Evolutionary conservation across 139 green algal genomes (phyloP), one percentile per base, ranked within the genome.

Genomic region (Chlamydomonas sp.): DNA sequence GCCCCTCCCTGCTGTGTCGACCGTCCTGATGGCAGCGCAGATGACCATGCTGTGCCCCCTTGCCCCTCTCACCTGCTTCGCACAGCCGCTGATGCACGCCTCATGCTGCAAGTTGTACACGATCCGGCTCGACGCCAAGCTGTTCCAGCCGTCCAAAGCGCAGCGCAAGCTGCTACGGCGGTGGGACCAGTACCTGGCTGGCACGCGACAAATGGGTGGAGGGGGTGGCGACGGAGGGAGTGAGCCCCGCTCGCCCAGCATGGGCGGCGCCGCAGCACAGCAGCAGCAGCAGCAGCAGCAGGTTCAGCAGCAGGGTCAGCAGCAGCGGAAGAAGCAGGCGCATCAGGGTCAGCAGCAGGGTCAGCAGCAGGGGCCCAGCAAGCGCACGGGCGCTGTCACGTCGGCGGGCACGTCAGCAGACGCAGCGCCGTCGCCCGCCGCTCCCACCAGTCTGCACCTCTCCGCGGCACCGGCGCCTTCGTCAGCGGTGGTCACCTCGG

Each of bases 91-190:
- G 70, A 72, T 82, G 47, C 13, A 34, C 8, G 22, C 2, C 20
- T 77, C 69, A 0, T 88, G 82, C 73, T 88, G 82, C 68, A 58
- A 70, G 26, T 69, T 76, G 49, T 88, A 85, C 76, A 88, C 79
- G 33, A 84, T 88, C 35, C 79, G 82, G 0, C 64, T 85, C 33
- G 47, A 84, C 35, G 76, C 68, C 0, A 30, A 43, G 2, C 28
- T 67, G 22, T 84, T 83, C 63, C 8, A 58, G 5, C 74, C 72
- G 33, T 62, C 39, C 65, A 78, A 75, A 48, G 64, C 33, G 8
- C 79, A 85, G 60, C 48, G 62, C 39, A 69, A 70, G 33, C 67
- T 83, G 38, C 37, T 81, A 38, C 54, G 68, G 1, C 72, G 70
- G 37, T 82, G 76, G 80, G 71, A 71, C 6, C n/a, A 35, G 16